A percentile compares a stretch with the other conserved stretches of the same genome.
Evolutionary conservation across 164 flowering plant genomes (phyloP).

Genomic region (Brasenia schreberi): DNA sequence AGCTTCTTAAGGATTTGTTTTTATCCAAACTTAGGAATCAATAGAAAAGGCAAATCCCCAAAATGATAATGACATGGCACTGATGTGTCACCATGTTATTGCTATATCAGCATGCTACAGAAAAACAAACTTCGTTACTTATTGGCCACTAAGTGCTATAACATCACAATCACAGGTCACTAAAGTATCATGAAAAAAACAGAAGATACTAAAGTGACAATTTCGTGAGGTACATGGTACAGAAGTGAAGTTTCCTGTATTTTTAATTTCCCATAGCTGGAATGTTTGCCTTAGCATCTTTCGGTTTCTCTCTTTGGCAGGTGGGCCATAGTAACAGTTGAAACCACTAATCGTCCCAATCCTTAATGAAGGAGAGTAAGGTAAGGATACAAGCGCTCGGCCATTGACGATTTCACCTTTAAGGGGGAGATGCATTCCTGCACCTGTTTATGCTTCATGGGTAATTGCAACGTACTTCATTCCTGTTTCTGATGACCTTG

Average conservation of each 20-base stretch:
- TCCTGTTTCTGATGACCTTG: not conserved
- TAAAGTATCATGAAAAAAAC: too few species aligned
- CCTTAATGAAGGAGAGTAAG: not conserved
- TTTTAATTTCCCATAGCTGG: not conserved
- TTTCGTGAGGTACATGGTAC: not conserved
- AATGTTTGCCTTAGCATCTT: not conserved
- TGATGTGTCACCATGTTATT: too few species aligned
- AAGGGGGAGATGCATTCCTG: not conserved
- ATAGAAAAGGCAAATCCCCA: too few species aligned
- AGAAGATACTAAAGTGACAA: too few species aligned
- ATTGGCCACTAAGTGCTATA: not conserved
- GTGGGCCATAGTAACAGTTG: not conserved
- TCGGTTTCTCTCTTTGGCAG: not conserved
- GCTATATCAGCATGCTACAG: too few species aligned
- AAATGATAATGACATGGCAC: too few species aligned
- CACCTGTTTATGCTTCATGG: not conserved
- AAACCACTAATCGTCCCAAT: not conserved
- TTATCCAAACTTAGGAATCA: too few species aligned
- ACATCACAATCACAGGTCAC: not conserved
- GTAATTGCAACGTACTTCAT: not conserved
- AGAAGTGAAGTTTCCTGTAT: not conserved
- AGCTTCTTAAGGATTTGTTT: too few species aligned
- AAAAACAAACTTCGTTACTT: not conserved
- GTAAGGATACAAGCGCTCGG: not conserved
- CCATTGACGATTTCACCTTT: too few species aligned